Percentiles rank a stretch among this genome's conserved stretches.
phyloP scores from a whole-genome alignment of 768 basidiomycete genomes.

The Russula earlei region DNA sequence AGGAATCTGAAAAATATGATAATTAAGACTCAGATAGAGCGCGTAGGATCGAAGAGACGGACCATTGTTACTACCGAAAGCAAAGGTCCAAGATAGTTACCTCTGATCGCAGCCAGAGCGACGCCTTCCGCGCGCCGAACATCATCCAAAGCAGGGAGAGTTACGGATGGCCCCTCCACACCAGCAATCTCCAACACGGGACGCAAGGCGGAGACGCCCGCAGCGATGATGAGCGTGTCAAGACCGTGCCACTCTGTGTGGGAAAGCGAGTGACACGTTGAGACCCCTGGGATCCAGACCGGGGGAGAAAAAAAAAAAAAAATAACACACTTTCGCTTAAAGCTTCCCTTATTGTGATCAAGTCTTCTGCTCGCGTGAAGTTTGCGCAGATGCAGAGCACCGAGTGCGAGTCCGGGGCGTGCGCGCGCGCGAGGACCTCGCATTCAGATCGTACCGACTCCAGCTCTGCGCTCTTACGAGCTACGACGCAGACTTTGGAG shows the following conservation, averaged over 20 bases:
- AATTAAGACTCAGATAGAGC: background rate
- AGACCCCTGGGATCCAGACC: background rate
- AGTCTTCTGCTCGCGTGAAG: slow-evolving; percentile 54
- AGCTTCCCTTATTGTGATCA: slow-evolving; percentile 46
- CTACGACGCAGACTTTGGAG: slow-evolving; percentile 65
- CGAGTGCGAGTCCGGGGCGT: slow-evolving; percentile 2
- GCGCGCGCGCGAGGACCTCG: slow-evolving; percentile 21
- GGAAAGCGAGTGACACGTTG: background rate
- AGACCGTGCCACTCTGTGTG: slow-evolving; percentile 66
- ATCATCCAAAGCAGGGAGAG: slow-evolving; percentile 41
- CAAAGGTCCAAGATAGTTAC: slow-evolving; percentile 65
- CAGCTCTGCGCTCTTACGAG: slow-evolving; percentile 47
- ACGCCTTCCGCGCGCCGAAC: slow-evolving; percentile 50
- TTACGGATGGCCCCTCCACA: slow-evolving; percentile 28
- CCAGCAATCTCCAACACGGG: slow-evolving; percentile 69
- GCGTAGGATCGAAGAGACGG: slow-evolving; percentile 22
- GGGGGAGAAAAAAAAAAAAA: background rate
- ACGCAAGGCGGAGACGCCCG: slow-evolving; percentile 75
- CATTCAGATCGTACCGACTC: slow-evolving; percentile 57
- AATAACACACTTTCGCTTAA: slow-evolving; percentile 45
- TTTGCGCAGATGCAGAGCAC: slow-evolving; percentile 52
- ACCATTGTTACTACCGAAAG: slow-evolving; percentile 66
- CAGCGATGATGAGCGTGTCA: slow-evolving; percentile 74
- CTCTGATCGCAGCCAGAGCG: slow-evolving; percentile 44
- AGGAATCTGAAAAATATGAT: slow-evolving; percentile 67